Base-by-base conservation (phyloP, 2,329 filamentous ascomycete species). In the Leptographium procerum region DNA sequence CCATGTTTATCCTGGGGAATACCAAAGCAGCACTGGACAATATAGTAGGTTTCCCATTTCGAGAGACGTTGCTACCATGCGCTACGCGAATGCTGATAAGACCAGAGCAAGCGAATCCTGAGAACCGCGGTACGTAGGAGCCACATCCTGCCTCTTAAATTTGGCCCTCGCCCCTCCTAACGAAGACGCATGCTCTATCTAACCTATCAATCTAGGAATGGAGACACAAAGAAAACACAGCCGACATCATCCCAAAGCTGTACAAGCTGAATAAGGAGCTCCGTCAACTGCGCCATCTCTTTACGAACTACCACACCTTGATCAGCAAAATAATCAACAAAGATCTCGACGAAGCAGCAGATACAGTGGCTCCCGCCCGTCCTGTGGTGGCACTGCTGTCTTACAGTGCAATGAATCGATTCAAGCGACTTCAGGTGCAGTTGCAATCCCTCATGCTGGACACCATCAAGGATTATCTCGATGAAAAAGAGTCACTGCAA, bases 401-500 rank as follows among this genome's bases (percentile, higher is more conserved):
- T 3, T 64, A 67, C 52, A 74, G 80, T 0, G 81, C 83, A 0
- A 68, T 77, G 19, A 77, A 79, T 31, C 75, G 83, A 2, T 86
- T 87, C 64, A 75, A 81, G 57, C 72, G 83, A 8, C 71, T 87
- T 3, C 75, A 77, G 60, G 80, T 85, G 64, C 76, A 81, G 50
- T 75, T 86, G 57, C 73, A 79, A 58, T 72, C 84, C 47, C 78
- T 86, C 54, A 84, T 85, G 61, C 68, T 86, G 47, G 81, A 77
- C 64, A 81, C 84, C 59, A 83, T 85, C 29, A 73, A 80, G 55
- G 83, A 84, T 64, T 82, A 82, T 59, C 69, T 89, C 26, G 81
- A 81, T 31, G 86, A 89, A 69, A 89, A 89, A 66, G 83, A 86
- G 29, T 82, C 83, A 0, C 72, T 91, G 29, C 84, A 87, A 4